Conservation (phyloP, 2,329 filamentous ascomycete genomes). For the Arachnomyces sp. region DNA sequence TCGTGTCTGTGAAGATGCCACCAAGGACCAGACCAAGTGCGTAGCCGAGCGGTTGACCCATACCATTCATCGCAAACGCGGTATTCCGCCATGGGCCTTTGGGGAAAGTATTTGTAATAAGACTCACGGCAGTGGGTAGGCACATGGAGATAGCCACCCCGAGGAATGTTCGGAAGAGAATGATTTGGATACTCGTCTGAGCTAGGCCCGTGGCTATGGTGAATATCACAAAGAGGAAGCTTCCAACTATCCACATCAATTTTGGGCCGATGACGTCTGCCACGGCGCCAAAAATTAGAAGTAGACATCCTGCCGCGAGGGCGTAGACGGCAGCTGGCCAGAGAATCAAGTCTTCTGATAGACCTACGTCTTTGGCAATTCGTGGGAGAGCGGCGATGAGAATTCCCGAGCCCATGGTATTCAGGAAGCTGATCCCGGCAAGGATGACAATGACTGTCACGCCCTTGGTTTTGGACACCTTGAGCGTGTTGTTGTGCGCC, state of each 20-base stretch:
- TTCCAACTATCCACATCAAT: constrained; percentile 37
- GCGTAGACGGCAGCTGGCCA: constrained; percentile 22
- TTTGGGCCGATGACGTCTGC: constrained; percentile 40
- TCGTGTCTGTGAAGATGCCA: constrained; percentile 36
- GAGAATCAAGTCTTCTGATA: constrained; percentile 15
- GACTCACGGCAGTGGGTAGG: constrained; percentile 36
- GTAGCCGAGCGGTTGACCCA: constrained; percentile 40
- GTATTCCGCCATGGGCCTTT: constrained; percentile 37
- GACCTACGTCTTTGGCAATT: constrained; percentile 20
- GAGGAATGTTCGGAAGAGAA: constrained; percentile 35
- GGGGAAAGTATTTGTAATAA: constrained; percentile 38
- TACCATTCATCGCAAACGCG: constrained; percentile 40
- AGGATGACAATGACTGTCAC: constrained; percentile 19
- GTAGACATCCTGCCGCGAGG: constrained; percentile 37
- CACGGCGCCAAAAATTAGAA: constrained; percentile 38
- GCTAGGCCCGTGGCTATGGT: constrained; percentile 32
- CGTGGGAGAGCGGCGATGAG: constrained; percentile 21
- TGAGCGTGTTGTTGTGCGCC: too few relatives aligned
- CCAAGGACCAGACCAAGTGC: constrained; percentile 38
- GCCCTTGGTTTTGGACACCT: constrained; percentile 8
- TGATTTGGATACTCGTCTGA: constrained; percentile 29
- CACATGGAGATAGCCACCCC: constrained; percentile 36
- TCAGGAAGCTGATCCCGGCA: constrained; percentile 22
- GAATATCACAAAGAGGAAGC: constrained; percentile 30
- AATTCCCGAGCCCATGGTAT: constrained; percentile 23